Conservation (phyloP, 352 stramenopile genomes). For the Globisporangium alternatum region DNA sequence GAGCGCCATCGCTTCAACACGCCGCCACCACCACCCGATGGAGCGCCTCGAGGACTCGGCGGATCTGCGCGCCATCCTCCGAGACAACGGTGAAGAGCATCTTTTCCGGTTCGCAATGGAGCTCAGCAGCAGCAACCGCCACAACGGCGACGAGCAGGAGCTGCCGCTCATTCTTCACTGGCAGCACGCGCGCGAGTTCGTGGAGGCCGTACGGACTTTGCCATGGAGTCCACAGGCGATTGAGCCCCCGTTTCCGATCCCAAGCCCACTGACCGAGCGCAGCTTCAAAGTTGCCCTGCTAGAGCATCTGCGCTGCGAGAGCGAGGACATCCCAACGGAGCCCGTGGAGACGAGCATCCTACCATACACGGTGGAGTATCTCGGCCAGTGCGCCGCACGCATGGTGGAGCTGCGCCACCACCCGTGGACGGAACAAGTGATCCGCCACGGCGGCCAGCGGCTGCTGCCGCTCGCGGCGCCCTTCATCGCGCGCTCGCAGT, state of each 20-base stretch:
- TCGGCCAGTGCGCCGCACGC: neutral
- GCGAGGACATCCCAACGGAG: neutral
- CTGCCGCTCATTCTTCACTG: constrained; percentile 1
- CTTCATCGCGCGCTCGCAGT: neutral
- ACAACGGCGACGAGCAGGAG: constrained; percentile 1
- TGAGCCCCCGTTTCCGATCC: neutral
- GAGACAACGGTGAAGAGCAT: constrained; percentile 1
- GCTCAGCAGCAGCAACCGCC: neutral
- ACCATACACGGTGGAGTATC: constrained; percentile 6
- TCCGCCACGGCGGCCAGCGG: neutral
- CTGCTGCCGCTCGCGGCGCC: constrained; percentile 2
- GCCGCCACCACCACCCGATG: neutral
- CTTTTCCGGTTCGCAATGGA: constrained; percentile 4
- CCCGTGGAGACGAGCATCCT: constrained; percentile 9
- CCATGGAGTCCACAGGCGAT: neutral
- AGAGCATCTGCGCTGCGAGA: constrained; percentile 2
- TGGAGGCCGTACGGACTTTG: neutral
- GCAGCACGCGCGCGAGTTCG: constrained; percentile 6
- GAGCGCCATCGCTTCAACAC: neutral
- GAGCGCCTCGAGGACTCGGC: neutral
- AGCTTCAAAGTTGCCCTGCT: neutral
- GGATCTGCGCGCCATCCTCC: neutral
- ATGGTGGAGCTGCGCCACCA: constrained; percentile 9
- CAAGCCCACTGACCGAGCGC: neutral
- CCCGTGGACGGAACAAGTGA: constrained; percentile 1